phyloP scores from a whole-genome alignment of 371 early-diverging fungal species.

The Blakeslea trispora region DNA sequence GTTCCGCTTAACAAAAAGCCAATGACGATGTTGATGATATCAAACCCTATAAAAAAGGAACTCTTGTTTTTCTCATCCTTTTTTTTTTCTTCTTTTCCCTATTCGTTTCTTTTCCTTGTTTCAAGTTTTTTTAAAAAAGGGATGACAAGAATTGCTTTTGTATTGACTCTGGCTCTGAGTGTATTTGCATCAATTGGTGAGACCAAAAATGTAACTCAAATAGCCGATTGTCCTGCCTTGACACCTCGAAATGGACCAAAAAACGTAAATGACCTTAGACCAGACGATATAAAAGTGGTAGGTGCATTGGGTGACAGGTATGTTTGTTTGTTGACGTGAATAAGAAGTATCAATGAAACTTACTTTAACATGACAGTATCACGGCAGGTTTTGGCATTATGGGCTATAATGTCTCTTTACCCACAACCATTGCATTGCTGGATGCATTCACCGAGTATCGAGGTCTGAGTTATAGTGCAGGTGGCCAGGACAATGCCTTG shows the following conservation, averaged over 20 bases:
- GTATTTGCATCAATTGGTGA: background rate
- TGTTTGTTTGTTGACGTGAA: no score
- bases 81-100: background rate
- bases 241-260: slow-evolving; percentile 16
- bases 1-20: background rate
- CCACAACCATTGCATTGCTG: slow-evolving; percentile 1
- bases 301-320: slow-evolving; percentile 36
- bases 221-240: slow-evolving; percentile 21
- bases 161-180: slow-evolving; percentile 1
- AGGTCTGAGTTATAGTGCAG: slow-evolving; percentile 47
- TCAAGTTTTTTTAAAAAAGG: no score
- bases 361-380: slow-evolving; percentile 13
- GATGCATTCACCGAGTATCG: slow-evolving; percentile 35
- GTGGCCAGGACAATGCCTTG: slow-evolving; percentile 43
- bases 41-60: background rate
- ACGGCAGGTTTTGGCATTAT: slow-evolving; percentile 41
- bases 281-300: slow-evolving; percentile 33
- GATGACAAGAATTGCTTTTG: background rate
- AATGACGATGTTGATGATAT: background rate
- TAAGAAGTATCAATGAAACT: no score
- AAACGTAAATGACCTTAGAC: slow-evolving; percentile 25
- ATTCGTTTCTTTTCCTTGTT: background rate
- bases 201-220: slow-evolving; percentile 19
- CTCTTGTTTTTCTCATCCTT: slow-evolving; percentile 14
- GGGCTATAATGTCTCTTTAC: slow-evolving; percentile 16